Percentiles rank a stretch among this genome's conserved stretches.
These are phyloP conservation scores for Colletotrichum cordylinicola DNA, from an alignment of 2,329 filamentous ascomycete species.

Conservation along the genomic window DNA sequence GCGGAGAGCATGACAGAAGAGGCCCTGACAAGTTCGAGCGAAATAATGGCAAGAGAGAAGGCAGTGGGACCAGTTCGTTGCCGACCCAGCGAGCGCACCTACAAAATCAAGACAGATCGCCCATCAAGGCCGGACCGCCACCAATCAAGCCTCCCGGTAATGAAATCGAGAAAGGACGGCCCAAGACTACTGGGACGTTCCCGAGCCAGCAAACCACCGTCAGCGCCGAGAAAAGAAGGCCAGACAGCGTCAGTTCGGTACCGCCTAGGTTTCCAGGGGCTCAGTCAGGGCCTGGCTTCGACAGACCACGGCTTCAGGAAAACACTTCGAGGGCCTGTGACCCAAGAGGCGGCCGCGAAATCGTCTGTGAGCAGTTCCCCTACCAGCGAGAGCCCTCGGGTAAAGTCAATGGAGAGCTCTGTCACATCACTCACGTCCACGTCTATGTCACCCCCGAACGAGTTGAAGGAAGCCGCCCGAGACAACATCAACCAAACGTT, in stretches of 20 bases:
- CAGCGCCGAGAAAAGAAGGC: not conserved
- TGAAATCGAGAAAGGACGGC: not conserved
- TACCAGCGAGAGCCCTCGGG: not conserved
- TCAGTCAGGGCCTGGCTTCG: not conserved
- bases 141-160: not conserved
- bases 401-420: not conserved
- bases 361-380: not conserved
- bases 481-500: not conserved
- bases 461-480: not conserved
- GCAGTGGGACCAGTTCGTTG: not conserved
- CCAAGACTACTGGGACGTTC: not conserved
- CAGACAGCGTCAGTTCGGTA: not conserved
- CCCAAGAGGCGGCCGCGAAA: not conserved
- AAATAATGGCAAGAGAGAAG: not conserved
- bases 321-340: not conserved
- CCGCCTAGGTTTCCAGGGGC: not conserved
- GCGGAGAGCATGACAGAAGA: not conserved
- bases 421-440: slow-evolving; percentile 17
- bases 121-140: not conserved
- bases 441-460: slow-evolving; percentile 14
- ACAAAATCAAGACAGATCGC: not conserved
- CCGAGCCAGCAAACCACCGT: not conserved
- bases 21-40: not conserved
- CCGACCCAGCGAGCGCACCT: not conserved
- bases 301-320: not conserved